Percentiles rank a stretch among this genome's conserved stretches.
phyloP scores from a whole-genome alignment of 306 rosid species.

The Pyrus bretschneideri region DNA sequence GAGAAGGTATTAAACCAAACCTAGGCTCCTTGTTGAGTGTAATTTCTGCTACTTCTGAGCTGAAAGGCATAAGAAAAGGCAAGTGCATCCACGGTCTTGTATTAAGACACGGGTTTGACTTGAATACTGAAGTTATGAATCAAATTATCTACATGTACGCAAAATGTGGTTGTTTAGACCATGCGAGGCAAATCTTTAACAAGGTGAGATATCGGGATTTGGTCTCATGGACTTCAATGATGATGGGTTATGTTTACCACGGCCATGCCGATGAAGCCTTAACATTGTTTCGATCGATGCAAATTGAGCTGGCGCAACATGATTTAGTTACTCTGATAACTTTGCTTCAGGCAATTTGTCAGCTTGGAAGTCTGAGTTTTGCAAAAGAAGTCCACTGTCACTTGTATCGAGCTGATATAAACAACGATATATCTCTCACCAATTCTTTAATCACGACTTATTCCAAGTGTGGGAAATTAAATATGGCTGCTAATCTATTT shows the following conservation, averaged over 20 bases:
- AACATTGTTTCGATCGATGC: conserved; percentile 36
- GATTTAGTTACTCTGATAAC: conserved; percentile 27
- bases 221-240: conserved; percentile 56
- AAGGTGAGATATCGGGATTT: conserved; percentile 25
- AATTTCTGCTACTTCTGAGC: conserved; percentile 36
- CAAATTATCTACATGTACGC: conserved; percentile 35
- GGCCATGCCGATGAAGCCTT: conserved; percentile 36
- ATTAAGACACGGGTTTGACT: conserved; percentile 19
- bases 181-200: conserved; percentile 29
- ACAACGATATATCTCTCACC: conserved; percentile 25
- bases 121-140: conserved; percentile 32
- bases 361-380: conserved; percentile 32
- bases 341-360: conserved; percentile 44
- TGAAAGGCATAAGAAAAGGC: conserved; percentile 22
- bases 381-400: conserved; percentile 42
- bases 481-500: conserved; percentile 31
- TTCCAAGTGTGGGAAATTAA: conserved; percentile 41
- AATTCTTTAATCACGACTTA: conserved; percentile 40
- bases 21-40: conserved; percentile 33
- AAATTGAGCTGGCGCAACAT: conserved; percentile 17
- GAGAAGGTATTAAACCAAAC: conserved; percentile 18
- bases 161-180: conserved; percentile 23
- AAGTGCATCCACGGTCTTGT: conserved; percentile 39
- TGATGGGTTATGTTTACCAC: conserved; percentile 28
- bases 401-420: conserved; percentile 24